Evolutionary conservation across 2,329 filamentous ascomycete species (phyloP).

Genomic region (Exophiala bonariae): DNA sequence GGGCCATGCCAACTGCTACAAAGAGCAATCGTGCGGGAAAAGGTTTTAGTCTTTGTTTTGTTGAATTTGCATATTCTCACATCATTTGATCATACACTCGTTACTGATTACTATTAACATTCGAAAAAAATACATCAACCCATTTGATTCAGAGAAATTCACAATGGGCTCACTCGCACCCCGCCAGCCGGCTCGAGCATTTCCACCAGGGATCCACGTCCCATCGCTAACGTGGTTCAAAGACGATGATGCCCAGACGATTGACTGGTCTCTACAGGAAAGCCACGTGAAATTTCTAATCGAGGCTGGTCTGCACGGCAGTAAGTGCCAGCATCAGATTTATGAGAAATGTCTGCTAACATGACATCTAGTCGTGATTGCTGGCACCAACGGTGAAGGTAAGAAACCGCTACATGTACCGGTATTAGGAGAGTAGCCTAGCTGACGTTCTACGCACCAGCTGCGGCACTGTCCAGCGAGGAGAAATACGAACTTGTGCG

Average conservation of each 20-base stretch:
- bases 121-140: no score
- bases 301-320: constrained; percentile 53
- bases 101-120: no score
- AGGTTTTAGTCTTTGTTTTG: no score
- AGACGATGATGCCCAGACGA: constrained; percentile 49
- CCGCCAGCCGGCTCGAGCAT: neutral
- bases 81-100: no score
- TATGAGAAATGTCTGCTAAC: neutral
- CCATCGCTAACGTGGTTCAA: constrained; percentile 58
- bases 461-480: constrained; percentile 38
- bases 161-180: neutral
- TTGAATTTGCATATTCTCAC: no score
- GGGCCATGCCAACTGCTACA: no score
- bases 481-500: constrained; percentile 44
- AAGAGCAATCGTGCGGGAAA: no score
- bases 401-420: neutral
- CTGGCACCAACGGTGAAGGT: constrained; percentile 46
- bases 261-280: constrained; percentile 57
- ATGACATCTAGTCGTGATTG: constrained; percentile 36
- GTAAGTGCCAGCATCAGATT: constrained; percentile 29
- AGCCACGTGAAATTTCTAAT: constrained; percentile 57
- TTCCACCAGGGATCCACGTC: constrained; percentile 56
- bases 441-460: constrained; percentile 17
- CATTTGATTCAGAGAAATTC: no score
- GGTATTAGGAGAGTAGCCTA: neutral